These are phyloP conservation scores for Arxiozyma slooffiae DNA, from an alignment of 1,139 yeast genomes.

Conservation along the genomic window DNA sequence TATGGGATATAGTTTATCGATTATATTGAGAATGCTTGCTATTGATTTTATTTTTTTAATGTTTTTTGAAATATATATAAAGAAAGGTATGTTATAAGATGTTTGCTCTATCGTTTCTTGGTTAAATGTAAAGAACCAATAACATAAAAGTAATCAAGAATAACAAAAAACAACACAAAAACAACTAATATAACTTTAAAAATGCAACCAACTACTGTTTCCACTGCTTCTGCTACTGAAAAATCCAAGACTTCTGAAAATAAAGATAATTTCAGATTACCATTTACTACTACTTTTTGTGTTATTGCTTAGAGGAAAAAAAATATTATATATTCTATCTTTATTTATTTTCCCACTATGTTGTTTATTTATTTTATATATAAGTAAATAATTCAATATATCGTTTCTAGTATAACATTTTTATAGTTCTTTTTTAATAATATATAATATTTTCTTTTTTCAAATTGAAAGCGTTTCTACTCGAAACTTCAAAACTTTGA, in stretches of 20 bases:
- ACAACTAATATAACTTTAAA: constrained; percentile 1
- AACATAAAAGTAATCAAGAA: not conserved
- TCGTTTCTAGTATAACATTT: too few species aligned
- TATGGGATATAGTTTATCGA: not conserved
- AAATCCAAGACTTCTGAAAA: constrained; percentile 22
- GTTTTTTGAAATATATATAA: not conserved
- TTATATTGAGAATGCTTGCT: not conserved
- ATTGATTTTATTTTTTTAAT: not conserved
- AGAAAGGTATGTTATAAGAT: not conserved
- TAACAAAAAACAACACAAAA: not conserved
- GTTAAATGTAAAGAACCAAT: not conserved
- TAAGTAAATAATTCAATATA: too few species aligned
- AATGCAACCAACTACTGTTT: constrained; percentile 23
- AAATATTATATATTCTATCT: not conserved
- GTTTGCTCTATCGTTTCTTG: not conserved
- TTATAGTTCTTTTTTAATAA: too few species aligned
- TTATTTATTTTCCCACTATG: constrained; percentile 1
- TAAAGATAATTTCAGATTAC: constrained; percentile 22
- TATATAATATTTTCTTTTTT: too few species aligned
- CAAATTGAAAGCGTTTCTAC: too few species aligned
- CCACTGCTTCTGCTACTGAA: constrained; percentile 19
- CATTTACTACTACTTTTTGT: constrained; percentile 13
- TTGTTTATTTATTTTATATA: too few species aligned
- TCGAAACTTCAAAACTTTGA: too few species aligned
- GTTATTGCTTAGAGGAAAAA: constrained; percentile 21